Base-by-base conservation (phyloP, 2,329 filamentous ascomycete species). In the Neoascochyta sp. region DNA sequence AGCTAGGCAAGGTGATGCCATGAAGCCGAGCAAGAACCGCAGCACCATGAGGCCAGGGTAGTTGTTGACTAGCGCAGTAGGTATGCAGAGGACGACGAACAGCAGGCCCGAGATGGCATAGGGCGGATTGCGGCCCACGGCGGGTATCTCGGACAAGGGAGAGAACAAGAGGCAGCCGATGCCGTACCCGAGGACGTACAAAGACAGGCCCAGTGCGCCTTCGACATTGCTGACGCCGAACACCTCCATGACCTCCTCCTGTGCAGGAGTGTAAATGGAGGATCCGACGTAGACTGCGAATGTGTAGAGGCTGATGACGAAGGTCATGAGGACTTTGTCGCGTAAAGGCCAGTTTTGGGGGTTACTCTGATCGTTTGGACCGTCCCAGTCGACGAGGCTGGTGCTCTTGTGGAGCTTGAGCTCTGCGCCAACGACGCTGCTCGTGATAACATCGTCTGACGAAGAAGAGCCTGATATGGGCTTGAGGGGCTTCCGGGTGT, bases 81-180 rank as follows among this genome's bases (percentile, higher is more conserved):
- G 80, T 18, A 86, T 71, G 10, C 73, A 78, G 10, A 86, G 58
- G 40, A 84, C 70, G 30, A 81, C 74, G 57, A 84, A 86, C 9
- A 85, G 60, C 36, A 74, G 73, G 63, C 84, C 80, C 4, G 80
- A 81, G 34, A 74, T 56, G n/a, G 81, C 71, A 54, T 86, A 86
- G 5, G 81, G 72, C 0, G 76, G 74, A 45, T 80, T 84, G 10
- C 81, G 70, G 4, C 83, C 81, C 22, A 85, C 70, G 15, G 67
- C 59, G 0, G 80, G 78, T 12, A 86, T 73, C 59, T 86, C 81
- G 25, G 69, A 74, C 17, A 86, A 60, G 0, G 81, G 82, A 0
- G 78, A 77, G 62, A 76, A 84, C 16, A 85, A 40, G 21, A 84
- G 59, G 2, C 79, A 79, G 0, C 80, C 80, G 7, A 78, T 54